Evolutionary conservation across 2,329 filamentous ascomycete species (phyloP).

Genomic region (Pseudocercospora macadamiae): DNA sequence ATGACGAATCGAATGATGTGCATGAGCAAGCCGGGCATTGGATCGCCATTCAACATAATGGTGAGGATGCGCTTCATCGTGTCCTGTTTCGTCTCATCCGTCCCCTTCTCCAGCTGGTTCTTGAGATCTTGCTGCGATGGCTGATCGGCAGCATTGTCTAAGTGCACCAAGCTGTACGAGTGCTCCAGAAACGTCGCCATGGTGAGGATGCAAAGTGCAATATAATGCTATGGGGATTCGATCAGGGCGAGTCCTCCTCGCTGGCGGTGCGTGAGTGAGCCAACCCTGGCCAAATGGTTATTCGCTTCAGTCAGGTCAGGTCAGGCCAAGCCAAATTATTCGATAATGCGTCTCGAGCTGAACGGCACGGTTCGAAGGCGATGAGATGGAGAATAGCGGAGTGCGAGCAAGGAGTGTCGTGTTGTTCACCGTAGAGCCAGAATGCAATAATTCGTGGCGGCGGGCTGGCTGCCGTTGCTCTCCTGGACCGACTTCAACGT

Average conservation of each 20-base stretch:
- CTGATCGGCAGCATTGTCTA: constrained; percentile 94
- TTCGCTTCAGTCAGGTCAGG: background rate
- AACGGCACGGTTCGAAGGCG: constrained; percentile 11
- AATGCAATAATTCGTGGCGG: background rate
- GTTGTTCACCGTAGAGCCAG: too few species aligned
- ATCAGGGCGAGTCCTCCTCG: constrained; percentile 33
- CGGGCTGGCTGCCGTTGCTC: background rate
- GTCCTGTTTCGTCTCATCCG: constrained; percentile 43
- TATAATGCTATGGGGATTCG: constrained; percentile 6
- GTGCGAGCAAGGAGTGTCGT: background rate
- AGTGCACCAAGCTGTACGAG: constrained; percentile 94
- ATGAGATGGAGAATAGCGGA: background rate
- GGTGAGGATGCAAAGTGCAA: constrained; percentile 44
- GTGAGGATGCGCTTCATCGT: constrained; percentile 91
- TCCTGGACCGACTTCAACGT: constrained; percentile 9
- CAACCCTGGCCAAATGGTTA: constrained; percentile 29
- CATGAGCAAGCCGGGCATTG: constrained; percentile 95
- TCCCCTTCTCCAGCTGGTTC: constrained; percentile 54
- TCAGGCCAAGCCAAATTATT: too few species aligned
- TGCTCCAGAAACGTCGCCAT: constrained; percentile 96
- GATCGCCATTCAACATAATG: constrained; percentile 96
- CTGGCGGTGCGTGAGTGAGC: constrained; percentile 32
- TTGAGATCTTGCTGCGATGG: constrained; percentile 89
- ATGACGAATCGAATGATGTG: constrained; percentile 99
- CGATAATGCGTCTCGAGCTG: constrained; percentile 11